These are phyloP conservation scores for Nakazawaea molendinolei DNA, from an alignment of 805 yeast species.

Conservation along the genomic window DNA sequence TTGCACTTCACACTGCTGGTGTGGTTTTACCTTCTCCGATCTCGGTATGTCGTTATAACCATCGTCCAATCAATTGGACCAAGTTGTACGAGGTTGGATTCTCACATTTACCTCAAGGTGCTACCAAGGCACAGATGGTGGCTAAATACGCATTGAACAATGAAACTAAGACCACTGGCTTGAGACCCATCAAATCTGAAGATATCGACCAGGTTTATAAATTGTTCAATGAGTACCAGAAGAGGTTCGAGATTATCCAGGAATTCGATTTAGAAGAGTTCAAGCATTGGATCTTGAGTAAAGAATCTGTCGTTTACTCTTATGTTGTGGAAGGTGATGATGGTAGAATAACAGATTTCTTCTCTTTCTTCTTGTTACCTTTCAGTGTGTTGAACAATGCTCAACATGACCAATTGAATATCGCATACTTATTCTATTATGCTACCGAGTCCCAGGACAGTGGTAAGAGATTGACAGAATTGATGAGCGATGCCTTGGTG, in stretches of 20 bases:
- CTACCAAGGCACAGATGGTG: slow-evolving; percentile 61
- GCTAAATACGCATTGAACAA: slow-evolving; percentile 53
- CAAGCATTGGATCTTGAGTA: slow-evolving; percentile 74
- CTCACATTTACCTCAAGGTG: slow-evolving; percentile 66
- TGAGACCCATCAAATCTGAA: slow-evolving; percentile 46
- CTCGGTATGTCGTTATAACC: slow-evolving; percentile 81
- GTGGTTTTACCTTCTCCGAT: slow-evolving; percentile 89
- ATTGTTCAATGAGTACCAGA: slow-evolving; percentile 57
- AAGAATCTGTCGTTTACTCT: slow-evolving; percentile 51
- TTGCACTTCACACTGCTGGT: slow-evolving; percentile 93
- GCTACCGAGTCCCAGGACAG: slow-evolving; percentile 59
- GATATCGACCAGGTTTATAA: slow-evolving; percentile 63
- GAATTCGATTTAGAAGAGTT: slow-evolving; percentile 59
- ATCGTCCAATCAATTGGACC: slow-evolving; percentile 90
- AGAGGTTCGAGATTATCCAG: slow-evolving; percentile 69
- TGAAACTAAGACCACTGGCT: slow-evolving; percentile 41
- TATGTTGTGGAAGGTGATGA: slow-evolving; percentile 67
- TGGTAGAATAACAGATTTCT: slow-evolving; percentile 76
- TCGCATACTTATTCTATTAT: slow-evolving; percentile 87
- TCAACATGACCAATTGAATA: slow-evolving; percentile 60
- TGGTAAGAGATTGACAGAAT: slow-evolving; percentile 49
- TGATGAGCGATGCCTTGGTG: slow-evolving; percentile 72
- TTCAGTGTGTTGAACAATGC: slow-evolving; percentile 71
- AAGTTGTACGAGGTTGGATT: slow-evolving; percentile 88
- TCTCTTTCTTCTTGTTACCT: slow-evolving; percentile 85